These are phyloP conservation scores for Coemansia sp. DNA, from an alignment of 192 early-diverging fungal genomes.

Conservation along the genomic window DNA sequence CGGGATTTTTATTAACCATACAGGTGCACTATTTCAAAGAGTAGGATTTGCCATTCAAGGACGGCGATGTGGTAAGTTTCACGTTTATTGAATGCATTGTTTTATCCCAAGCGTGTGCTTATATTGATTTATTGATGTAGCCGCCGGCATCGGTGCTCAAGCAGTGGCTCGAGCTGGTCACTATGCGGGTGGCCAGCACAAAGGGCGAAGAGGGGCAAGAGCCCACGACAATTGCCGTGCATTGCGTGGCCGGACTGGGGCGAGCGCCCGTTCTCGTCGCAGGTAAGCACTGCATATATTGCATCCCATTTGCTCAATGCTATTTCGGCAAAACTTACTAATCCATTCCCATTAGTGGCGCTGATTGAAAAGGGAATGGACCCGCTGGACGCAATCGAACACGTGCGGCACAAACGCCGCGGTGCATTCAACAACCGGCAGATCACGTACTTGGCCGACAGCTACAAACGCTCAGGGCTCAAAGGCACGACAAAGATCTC, in stretches of 20 bases:
- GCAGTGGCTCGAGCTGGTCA: constrained; percentile 68
- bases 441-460: constrained; percentile 62
- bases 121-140: constrained; percentile 4
- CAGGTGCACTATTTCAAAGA: background rate
- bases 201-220: constrained; percentile 8
- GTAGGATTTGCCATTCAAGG: constrained; percentile 82
- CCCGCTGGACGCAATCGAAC: constrained; percentile 72
- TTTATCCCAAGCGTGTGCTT: background rate
- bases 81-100: background rate
- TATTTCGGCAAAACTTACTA: background rate
- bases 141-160: constrained; percentile 56
- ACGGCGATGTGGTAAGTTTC: constrained; percentile 68
- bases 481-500: constrained; percentile 32
- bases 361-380: constrained; percentile 78
- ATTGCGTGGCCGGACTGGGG: constrained; percentile 94
- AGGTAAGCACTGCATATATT: constrained; percentile 16
- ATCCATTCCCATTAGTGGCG: constrained; percentile 52
- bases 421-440: constrained; percentile 82
- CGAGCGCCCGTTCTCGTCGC: constrained; percentile 91
- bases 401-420: constrained; percentile 69
- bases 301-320: background rate
- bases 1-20: background rate
- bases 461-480: constrained; percentile 43
- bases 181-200: constrained; percentile 51
- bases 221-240: constrained; percentile 76